Evolutionary conservation across 2,329 filamentous ascomycete genomes (phyloP), one percentile per base, ranked within the genome.

Genomic region (Sordariomycetes sp.): DNA sequence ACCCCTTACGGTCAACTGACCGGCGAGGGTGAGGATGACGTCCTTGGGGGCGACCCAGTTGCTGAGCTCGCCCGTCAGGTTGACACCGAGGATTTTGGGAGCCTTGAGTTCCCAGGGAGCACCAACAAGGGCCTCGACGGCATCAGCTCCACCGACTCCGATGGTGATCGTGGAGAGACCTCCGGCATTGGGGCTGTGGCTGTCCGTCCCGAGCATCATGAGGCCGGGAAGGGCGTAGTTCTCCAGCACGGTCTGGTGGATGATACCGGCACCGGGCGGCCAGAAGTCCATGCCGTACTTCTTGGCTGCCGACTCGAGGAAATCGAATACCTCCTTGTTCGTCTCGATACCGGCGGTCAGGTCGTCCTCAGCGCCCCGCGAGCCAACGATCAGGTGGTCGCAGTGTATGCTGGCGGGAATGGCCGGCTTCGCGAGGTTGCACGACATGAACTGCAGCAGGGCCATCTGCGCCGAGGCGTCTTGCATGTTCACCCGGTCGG

Each of bases 381-480:
- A 87, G 59, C 93, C 94, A 34, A 97, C 93, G 74, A 99, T 97
- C 85, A 99, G 87, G 73, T 99, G 94, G 76, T 99, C 94, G 74
- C 94, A 99, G 77, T 99, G 94, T 65, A 97, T 97, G 71, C 92
- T 97, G 54, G 94, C 93, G 12, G 94, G 94, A 55, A 99, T 93
- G 11, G 92, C 92, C 2, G 94, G 96, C 60, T 85, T 85, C 32
- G 88, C 88, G 58, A 99, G 80, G 58, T 90, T 89, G 73, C 94
- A 99, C 32, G 89, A 90, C 93, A 99, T 99, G 80, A 99, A 99
- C 74, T 99, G 94, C 65, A 99, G 77, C 63, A 99, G 78, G 1
- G 94, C 94, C 94, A 99, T 99, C 76, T 99, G 94, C 6, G 94
- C 94, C 34, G 90, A 96, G 16, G 94, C 94, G 77, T 99, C 94